Evolutionary conservation across 768 basidiomycete genomes (phyloP).

Genomic region (Lentinula guzmanii): DNA sequence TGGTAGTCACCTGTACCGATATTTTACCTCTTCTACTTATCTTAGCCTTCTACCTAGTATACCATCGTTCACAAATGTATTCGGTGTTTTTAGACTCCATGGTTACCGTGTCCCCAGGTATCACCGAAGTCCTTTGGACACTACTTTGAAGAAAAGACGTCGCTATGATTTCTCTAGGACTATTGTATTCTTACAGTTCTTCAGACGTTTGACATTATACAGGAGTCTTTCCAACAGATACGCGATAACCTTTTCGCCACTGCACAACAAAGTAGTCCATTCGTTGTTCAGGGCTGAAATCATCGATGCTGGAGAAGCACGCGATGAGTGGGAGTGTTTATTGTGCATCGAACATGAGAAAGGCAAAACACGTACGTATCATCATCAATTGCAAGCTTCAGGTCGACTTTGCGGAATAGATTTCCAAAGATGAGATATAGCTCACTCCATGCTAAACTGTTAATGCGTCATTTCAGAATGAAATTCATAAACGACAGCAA

Average conservation of each 20-base stretch:
- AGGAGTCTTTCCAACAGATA: background rate
- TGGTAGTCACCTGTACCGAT: too few relatives aligned
- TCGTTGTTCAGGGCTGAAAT: background rate
- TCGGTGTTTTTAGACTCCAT: too few relatives aligned
- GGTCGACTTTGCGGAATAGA: conserved; percentile 3
- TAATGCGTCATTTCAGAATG: background rate
- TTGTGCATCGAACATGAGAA: background rate
- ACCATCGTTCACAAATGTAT: too few relatives aligned
- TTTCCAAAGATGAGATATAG: conserved; percentile 8
- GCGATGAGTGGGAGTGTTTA: background rate
- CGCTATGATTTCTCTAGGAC: too few relatives aligned
- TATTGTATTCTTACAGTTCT: too few relatives aligned
- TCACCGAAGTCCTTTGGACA: too few relatives aligned
- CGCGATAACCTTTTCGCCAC: background rate
- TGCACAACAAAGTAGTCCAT: background rate
- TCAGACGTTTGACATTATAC: background rate
- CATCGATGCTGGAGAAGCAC: background rate
- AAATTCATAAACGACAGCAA: background rate
- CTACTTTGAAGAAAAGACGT: too few relatives aligned
- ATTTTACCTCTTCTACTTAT: too few relatives aligned
- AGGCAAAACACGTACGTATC: conserved; percentile 11
- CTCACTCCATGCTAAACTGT: conserved; percentile 9
- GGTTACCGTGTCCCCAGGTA: too few relatives aligned
- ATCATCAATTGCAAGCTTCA: conserved; percentile 9
- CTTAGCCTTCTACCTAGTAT: too few relatives aligned